Evolutionary conservation across 2,329 filamentous ascomycete species (phyloP), one percentile per base, ranked within the genome.

Genomic region (Penicillium sp.): DNA sequence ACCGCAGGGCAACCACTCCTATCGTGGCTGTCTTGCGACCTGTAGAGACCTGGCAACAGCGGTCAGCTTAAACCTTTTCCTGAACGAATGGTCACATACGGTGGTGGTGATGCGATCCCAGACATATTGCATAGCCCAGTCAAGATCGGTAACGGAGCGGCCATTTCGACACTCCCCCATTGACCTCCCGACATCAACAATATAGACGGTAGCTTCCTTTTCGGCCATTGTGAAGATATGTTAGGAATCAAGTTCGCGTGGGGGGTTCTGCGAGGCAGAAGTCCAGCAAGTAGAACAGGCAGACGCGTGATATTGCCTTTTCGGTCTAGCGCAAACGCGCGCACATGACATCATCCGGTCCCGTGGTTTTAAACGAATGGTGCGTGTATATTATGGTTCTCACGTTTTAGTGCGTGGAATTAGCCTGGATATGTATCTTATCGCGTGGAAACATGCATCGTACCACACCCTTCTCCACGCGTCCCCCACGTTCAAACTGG

Each of bases 181-280:
- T n/a, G 93, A 90, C 68, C 79, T 81, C 56, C 92, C 93, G 24
- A 97, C 80, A 76, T 99, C 95, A 59, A 99, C 77, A 65, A 99
- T 89, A 74, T 95, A 99, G 44, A 98, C 85, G 0, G 89, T 95
- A 9, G 92, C 91, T 79, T 98, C 91, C 74, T 99, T 99, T 61
- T 90, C 87, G 11, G 92, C 89, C 93, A 98, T 98, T 41, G n/a
- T 22, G 22, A 16, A 43, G 48, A 41, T 50, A 43, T 19, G 41
- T 29, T 22, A 53, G 48, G 48, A 49, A 43, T 14, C n/a, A 27
- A 48, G 48, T 51, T 27, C 21, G 43, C 52, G 49, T 22, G 22
- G 45, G 57, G 41, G 47, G 44, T 52, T 54, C 47, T 52, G 43
- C 19, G 46, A 56, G 45, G 59, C 33, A 47, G 33, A 55, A 54